These are phyloP conservation scores for Mortierella sp. DNA, from an alignment of 371 early-diverging fungal species.

Conservation along the genomic window DNA sequence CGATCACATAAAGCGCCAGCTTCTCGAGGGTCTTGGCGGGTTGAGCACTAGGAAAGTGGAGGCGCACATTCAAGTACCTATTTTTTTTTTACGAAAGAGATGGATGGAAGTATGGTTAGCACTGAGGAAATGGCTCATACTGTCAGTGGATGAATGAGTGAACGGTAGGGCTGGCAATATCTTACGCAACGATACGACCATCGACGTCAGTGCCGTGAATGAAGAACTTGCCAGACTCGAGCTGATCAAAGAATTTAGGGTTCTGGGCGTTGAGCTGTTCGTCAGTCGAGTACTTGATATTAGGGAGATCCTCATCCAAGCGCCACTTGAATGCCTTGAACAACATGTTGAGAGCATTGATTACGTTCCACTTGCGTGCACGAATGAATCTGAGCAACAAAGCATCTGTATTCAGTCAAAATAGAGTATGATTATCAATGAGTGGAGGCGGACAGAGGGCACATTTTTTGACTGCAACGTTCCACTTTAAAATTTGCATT, in stretches of 20 bases:
- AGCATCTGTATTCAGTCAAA: constrained; percentile 53
- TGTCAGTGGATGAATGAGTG: no score
- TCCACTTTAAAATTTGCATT: neutral
- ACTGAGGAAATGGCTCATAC: neutral
- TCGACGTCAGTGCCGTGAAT: constrained; percentile 68
- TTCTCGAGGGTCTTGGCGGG: constrained; percentile 65
- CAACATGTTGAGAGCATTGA: constrained; percentile 72
- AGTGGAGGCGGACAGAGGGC: neutral
- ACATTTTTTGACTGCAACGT: neutral
- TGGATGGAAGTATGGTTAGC: neutral
- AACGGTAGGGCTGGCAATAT: neutral
- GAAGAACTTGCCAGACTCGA: constrained; percentile 65
- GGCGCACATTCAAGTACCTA: constrained; percentile 66
- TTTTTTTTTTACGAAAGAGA: neutral
- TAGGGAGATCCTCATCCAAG: constrained; percentile 65
- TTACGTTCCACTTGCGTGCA: constrained; percentile 79
- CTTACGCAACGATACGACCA: constrained; percentile 65
- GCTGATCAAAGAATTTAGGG: constrained; percentile 62
- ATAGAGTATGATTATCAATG: neutral
- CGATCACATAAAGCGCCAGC: constrained; percentile 82
- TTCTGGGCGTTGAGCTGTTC: constrained; percentile 58
- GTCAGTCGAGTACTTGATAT: constrained; percentile 43
- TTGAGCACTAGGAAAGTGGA: constrained; percentile 66
- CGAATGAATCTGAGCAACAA: constrained; percentile 73
- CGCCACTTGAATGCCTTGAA: constrained; percentile 74